Evolutionary conservation across 257 asterid species (phyloP).

Genomic region (Leonotis leonurus): DNA sequence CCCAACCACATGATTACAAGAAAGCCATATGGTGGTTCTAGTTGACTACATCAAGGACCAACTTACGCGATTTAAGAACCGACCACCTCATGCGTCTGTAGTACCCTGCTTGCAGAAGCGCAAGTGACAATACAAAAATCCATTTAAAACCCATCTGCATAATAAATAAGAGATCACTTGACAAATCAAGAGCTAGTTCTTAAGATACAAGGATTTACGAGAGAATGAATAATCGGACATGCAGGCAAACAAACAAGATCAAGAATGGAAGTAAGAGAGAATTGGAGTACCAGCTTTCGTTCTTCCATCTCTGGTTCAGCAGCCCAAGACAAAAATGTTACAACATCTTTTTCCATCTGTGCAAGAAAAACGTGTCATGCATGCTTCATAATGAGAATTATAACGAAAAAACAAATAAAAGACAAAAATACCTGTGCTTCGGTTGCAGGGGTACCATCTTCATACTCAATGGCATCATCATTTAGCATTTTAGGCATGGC

Average conservation of each 20-base stretch:
- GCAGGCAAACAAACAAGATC: background rate
- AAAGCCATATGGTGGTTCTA: conserved; percentile 4
- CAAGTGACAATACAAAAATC: conserved; percentile 51
- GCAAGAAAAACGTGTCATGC: background rate
- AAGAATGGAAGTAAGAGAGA: background rate
- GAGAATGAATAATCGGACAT: background rate
- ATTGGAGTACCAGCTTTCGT: conserved; percentile 49
- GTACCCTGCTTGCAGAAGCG: conserved; percentile 57
- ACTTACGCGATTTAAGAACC: conserved; percentile 40
- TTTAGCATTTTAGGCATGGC: conserved; percentile 80
- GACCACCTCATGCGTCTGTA: conserved; percentile 52
- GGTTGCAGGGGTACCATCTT: conserved; percentile 74
- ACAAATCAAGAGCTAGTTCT: background rate
- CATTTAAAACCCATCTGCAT: conserved; percentile 56
- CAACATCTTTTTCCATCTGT: conserved; percentile 71
- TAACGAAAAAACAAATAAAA: background rate
- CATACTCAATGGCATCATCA: conserved; percentile 69
- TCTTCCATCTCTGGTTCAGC: conserved; percentile 85
- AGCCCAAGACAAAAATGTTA: conserved; percentile 64
- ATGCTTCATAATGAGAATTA: background rate
- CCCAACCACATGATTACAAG: background rate
- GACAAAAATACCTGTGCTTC: conserved; percentile 48
- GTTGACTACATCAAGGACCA: conserved; percentile 54
- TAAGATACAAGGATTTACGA: background rate
- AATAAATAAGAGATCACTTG: background rate